phyloP scores from a whole-genome alignment of 2,329 filamentous ascomycete genomes.

The Xylaria sp. region DNA sequence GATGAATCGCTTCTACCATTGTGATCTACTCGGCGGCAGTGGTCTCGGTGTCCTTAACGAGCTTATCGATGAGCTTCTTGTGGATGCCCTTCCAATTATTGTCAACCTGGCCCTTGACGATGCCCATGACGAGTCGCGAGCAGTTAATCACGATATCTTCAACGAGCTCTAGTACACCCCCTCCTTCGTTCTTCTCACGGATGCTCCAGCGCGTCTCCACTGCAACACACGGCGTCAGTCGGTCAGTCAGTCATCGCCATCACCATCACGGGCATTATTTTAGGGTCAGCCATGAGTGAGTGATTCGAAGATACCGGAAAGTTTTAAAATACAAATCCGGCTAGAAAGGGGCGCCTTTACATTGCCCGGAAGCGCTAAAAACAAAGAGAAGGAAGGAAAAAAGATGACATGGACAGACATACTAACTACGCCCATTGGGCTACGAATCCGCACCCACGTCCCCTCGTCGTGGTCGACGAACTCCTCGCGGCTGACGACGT shows the following conservation, averaged over 20 bases:
- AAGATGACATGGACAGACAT: not conserved
- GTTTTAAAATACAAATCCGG: too few species aligned
- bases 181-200: constrained; percentile 50
- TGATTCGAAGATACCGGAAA: too few species aligned
- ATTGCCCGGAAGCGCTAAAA: too few species aligned
- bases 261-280: too few species aligned
- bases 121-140: constrained; percentile 60
- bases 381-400: too few species aligned
- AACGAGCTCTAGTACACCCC: constrained; percentile 54
- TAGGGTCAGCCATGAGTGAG: too few species aligned
- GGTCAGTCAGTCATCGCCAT: not conserved
- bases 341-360: too few species aligned
- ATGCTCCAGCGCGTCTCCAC: constrained; percentile 60
- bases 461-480: constrained; percentile 62
- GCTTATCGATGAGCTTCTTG: constrained; percentile 57
- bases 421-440: constrained; percentile 60
- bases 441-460: constrained; percentile 62
- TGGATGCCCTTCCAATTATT: constrained; percentile 63
- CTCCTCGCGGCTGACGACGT: constrained; percentile 65
- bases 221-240: not conserved
- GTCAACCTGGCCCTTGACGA: constrained; percentile 64
- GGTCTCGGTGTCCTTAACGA: constrained; percentile 49
- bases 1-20: not conserved
- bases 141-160: constrained; percentile 64
- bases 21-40: not conserved